A percentile compares a stretch with the other conserved stretches of the same genome.
phyloP scores from a whole-genome alignment of 192 early-diverging fungal species.

The Linnemannia elongata region DNA sequence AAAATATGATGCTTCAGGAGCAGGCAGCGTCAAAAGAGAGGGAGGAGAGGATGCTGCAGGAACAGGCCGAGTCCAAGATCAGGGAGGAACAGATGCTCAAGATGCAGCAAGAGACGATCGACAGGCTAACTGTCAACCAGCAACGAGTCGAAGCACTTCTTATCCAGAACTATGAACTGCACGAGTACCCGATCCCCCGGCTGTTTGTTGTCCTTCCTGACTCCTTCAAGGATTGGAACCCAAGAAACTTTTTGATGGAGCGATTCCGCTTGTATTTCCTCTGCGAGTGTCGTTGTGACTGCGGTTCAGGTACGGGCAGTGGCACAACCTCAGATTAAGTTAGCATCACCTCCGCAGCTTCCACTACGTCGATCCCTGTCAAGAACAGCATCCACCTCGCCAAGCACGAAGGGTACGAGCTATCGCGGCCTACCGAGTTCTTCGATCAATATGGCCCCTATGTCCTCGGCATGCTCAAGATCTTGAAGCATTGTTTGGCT shows the following conservation, averaged over 20 bases:
- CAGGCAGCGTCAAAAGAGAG: neutral
- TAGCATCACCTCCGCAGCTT: too few species aligned
- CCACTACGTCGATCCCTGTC: neutral
- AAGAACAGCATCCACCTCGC: conserved; percentile 13
- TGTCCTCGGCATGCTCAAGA: conserved; percentile 11
- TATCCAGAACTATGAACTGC: conserved; percentile 1
- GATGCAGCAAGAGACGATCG: conserved; percentile 8
- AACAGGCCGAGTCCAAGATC: too few species aligned
- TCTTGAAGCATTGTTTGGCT: conserved; percentile 4
- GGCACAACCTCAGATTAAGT: neutral
- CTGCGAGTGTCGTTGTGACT: conserved; percentile 17
- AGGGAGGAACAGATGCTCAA: neutral
- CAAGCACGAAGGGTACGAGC: conserved; percentile 20
- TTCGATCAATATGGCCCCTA: conserved; percentile 21
- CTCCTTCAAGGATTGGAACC: neutral
- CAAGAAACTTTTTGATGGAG: conserved; percentile 4
- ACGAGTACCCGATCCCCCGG: neutral
- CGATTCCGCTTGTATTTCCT: conserved; percentile 19
- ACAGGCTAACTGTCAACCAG: neutral
- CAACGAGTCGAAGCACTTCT: conserved; percentile 11
- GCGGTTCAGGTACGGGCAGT: neutral
- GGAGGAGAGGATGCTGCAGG: neutral
- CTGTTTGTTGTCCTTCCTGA: conserved; percentile 22
- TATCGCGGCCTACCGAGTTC: conserved; percentile 10
- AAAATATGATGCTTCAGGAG: neutral